phyloP scores from a whole-genome alignment of 2,329 filamentous ascomycete species.

The Ceratocystis variospora region DNA sequence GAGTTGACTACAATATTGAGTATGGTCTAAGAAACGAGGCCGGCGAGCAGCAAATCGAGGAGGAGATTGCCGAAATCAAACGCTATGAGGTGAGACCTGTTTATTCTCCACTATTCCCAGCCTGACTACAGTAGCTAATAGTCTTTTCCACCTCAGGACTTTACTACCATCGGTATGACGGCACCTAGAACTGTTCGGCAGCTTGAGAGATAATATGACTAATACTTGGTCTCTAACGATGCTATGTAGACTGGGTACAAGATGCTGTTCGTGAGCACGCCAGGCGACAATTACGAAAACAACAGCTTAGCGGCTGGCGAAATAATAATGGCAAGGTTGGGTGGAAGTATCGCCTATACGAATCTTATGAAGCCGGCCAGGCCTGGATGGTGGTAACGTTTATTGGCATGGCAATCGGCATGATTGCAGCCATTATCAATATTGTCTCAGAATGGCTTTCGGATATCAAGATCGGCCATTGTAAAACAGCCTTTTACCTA shows the following conservation, averaged over 20 bases:
- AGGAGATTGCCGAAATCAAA: conserved; percentile 96
- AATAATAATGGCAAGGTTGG: conserved; percentile 55
- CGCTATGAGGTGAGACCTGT: conserved; percentile 57
- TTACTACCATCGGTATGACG: conserved; percentile 69
- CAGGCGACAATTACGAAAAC: conserved; percentile 61
- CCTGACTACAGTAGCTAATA: not conserved
- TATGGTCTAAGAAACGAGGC: conserved; percentile 22
- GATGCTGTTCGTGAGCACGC: conserved; percentile 85
- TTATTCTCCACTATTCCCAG: not conserved
- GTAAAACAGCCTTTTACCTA: conserved; percentile 86
- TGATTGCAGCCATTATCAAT: conserved; percentile 86
- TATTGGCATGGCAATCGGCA: conserved; percentile 78
- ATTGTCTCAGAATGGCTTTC: conserved; percentile 95
- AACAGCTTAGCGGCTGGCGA: conserved; percentile 46
- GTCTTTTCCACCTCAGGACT: conserved; percentile 42
- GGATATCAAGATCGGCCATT: conserved; percentile 93
- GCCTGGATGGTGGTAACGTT: conserved; percentile 96
- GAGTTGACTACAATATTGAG: conserved; percentile 23
- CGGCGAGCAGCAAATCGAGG: conserved; percentile 58
- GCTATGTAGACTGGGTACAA: conserved; percentile 73
- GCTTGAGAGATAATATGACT: not conserved
- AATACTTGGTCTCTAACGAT: not conserved
- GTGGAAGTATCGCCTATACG: conserved; percentile 69
- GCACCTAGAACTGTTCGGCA: not conserved
- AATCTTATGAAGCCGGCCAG: conserved; percentile 90